Evolutionary conservation across 495 filamentous ascomycete species (phyloP), one percentile per base, ranked within the genome.

Genomic region (Bacidia gigantensis): DNA sequence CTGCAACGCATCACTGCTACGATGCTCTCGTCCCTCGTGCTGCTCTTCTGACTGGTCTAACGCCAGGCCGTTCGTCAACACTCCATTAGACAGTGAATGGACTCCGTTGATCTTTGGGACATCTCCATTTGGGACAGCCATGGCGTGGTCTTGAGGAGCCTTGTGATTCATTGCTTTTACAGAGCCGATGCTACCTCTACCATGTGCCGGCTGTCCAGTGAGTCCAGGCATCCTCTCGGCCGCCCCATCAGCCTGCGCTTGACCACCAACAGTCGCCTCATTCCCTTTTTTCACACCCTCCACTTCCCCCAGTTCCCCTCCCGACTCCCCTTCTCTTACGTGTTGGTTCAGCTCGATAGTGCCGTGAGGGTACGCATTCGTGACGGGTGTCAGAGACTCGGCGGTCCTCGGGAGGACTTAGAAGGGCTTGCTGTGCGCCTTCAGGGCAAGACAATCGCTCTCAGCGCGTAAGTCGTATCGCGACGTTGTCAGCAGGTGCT

Each of bases 271-370:
- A 17, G 18, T 20, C 2, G 11, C 11, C 47, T 50, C 47, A 50
- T 50, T 26, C 47, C 47, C 47, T 20, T 25, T 46, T 20, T 18
- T 22, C 29, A 55, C 53, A 29, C 53, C 58, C 45, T 49, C 53
- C 46, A 50, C 53, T 49, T 23, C 18, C 23, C 53, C 53, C 56
- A 25, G 49, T 39, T 46, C 42, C 51, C 51, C 48, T 50, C 53
- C 58, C 54, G 25, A 53, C 41, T 24, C 41, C 23, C 40, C 56
- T 25, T 39, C 40, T 26, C 39, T 50, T 56, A 26, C 46, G 38
- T 49, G 46, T 32, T 47, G 50, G 55, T 44, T 56, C 46, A 52
- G 51, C 56, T 58, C 56, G 52, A 58, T 58, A 38, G 56, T 61
- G 58, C 58, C 50, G 42, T 52, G 38, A 35, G 26, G 49, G 25